These are phyloP conservation scores for Uncinocarpus reesii DNA, from an alignment of 2,329 filamentous ascomycete genomes.

Conservation along the genomic window DNA sequence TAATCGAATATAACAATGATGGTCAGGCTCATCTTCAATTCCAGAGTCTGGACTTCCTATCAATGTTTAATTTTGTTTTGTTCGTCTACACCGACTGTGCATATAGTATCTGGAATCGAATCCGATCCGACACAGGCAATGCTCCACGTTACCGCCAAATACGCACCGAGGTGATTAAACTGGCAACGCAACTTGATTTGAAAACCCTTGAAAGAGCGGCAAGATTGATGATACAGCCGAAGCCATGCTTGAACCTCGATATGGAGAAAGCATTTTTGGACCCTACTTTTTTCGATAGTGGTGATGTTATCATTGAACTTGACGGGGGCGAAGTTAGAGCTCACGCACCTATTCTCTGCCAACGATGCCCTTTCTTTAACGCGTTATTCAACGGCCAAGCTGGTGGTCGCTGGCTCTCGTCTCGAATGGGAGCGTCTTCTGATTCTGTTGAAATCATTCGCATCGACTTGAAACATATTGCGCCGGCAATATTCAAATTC, in stretches of 20 bases:
- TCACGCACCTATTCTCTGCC: constrained; percentile 70
- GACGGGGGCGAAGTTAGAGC: constrained; percentile 57
- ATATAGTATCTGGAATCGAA: constrained; percentile 79
- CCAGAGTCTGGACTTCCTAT: constrained; percentile 61
- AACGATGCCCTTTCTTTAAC: constrained; percentile 84
- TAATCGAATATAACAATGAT: constrained; percentile 43
- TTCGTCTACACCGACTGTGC: constrained; percentile 72
- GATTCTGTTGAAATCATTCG: constrained; percentile 45
- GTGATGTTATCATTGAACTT: constrained; percentile 69
- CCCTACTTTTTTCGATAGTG: constrained; percentile 61
- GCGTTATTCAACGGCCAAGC: constrained; percentile 84
- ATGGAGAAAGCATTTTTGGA: constrained; percentile 61
- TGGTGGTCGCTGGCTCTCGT: constrained; percentile 69
- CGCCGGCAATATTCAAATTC: constrained; percentile 60
- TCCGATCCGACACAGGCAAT: constrained; percentile 52
- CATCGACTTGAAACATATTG: constrained; percentile 75
- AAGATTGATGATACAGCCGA: constrained; percentile 59
- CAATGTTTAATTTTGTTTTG: constrained; percentile 66
- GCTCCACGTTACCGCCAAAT: constrained; percentile 69
- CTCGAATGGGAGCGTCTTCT: constrained; percentile 40
- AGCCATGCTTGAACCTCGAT: constrained; percentile 56
- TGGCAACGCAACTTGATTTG: constrained; percentile 64
- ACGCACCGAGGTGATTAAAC: constrained; percentile 74
- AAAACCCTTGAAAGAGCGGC: constrained; percentile 63
- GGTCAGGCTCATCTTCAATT: constrained; percentile 54